Conservation (phyloP, 148 eudicot genomes). For the Vaccinium myrtillus region DNA sequence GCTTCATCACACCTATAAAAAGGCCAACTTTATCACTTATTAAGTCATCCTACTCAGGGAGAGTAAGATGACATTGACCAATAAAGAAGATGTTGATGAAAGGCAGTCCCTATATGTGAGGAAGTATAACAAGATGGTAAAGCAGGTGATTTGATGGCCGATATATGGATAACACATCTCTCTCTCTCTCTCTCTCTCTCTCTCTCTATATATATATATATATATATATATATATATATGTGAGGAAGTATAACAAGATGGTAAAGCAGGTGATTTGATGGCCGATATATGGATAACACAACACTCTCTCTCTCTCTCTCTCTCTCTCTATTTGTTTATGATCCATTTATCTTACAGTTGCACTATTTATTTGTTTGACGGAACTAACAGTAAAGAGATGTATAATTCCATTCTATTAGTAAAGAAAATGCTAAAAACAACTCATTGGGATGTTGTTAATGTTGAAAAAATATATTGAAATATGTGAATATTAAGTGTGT, state of each 20-base stretch:
- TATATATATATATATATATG: too few species aligned
- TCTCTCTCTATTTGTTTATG: not conserved
- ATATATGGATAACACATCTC: not conserved
- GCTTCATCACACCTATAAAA: not conserved
- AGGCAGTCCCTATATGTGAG: conserved; percentile 12
- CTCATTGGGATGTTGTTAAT: too few species aligned
- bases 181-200: not conserved
- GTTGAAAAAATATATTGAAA: too few species aligned
- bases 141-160: conserved; percentile 2
- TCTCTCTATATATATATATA: too few species aligned
- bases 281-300: not conserved
- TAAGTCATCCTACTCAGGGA: not conserved
- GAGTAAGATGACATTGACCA: not conserved
- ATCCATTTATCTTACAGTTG: not conserved
- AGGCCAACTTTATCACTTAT: not conserved
- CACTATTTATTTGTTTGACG: too few species aligned
- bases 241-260: conserved; percentile 11
- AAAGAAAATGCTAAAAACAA: too few species aligned
- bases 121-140: conserved; percentile 15
- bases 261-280: conserved; percentile 15
- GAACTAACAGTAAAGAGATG: too few species aligned
- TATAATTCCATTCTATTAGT: too few species aligned
- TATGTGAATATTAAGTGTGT: too few species aligned
- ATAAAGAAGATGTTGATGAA: conserved; percentile 2
- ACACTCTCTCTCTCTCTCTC: not conserved